Evolutionary conservation across 257 asterid species (phyloP), one percentile per base, ranked within the genome.

Genomic region (Forsythia viridissima): DNA sequence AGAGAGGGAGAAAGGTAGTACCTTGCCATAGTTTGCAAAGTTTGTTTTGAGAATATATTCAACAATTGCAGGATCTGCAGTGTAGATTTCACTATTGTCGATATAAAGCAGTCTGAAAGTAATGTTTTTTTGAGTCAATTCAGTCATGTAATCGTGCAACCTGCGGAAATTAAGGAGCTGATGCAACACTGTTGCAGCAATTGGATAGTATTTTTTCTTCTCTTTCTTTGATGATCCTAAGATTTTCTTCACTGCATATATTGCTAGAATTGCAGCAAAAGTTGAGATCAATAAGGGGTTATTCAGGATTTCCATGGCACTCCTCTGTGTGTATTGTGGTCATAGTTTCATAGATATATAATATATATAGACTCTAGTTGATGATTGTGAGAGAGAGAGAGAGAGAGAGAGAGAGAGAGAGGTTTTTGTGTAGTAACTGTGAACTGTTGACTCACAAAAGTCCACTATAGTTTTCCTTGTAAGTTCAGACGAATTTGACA

Each of bases 21-120:
- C 91, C 89, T 84, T 84, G 44, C 89, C 88, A 48, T 82, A 85
- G 20, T 85, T 85, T 15, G 78, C 80, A 52, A 85, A 81, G 70
- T 85, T 83, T 71, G 89, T 85, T 79, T 85, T 87, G 46, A 87
- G 75, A 46, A 85, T 39, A 79, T 85, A 76, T 48, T 87, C 85
- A n/a, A 84, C 73, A 42, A 84, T 84, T 55, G 71, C 61, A 4
- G 89, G 91, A 74, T 87, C 88, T 52, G 77, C 78, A 69, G 86
- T 85, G 51, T 72, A 85, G 44, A 85, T 51, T 70, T 80, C 86
- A 72, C 77, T 76, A 37, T 79, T 39, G 82, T 72, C 44, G 57
- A 71, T 80, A 67, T 30, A 30, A 70, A 81, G 77, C 70, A 87
- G 55, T 66, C 91, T 83, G 76, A 71, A 85, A 69, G 85, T 85